Percentiles rank a stretch among this genome's conserved stretches.
Conservation (phyloP, 1,284 basidiomycete genomes). For the Jaminaea rosea region DNA sequence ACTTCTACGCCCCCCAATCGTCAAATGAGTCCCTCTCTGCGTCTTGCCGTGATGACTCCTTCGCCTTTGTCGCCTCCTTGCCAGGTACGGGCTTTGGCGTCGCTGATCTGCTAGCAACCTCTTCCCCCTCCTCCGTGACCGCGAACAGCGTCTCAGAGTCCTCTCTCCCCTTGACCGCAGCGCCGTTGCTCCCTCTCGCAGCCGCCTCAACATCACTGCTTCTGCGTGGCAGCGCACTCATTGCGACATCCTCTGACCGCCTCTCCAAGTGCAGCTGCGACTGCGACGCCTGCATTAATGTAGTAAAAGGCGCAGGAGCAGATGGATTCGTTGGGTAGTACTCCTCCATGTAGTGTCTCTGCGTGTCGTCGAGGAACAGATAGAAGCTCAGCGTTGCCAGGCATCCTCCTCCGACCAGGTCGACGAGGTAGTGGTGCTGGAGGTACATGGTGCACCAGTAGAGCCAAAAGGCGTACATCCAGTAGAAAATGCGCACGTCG, state of each 20-base stretch:
- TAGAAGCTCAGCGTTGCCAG: slow-evolving; percentile 82
- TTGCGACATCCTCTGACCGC: background rate
- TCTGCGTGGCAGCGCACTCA: background rate
- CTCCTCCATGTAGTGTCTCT: background rate
- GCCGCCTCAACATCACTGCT: background rate
- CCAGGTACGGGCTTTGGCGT: background rate
- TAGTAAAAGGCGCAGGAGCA: background rate
- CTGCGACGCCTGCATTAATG: background rate
- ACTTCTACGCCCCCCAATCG: too few relatives aligned
- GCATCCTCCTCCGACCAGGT: slow-evolving; percentile 86
- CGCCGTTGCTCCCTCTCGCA: background rate
- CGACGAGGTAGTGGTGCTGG: slow-evolving; percentile 74
- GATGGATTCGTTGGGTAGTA: slow-evolving; percentile 1
- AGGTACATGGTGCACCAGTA: slow-evolving; percentile 90
- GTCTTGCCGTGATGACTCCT: too few relatives aligned
- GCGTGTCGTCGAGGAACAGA: slow-evolving; percentile 11
- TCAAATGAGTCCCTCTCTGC: slow-evolving; percentile 2
- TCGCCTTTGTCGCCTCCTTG: background rate
- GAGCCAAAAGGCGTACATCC: slow-evolving; percentile 75
- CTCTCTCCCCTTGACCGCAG: too few relatives aligned
- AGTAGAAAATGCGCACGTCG: slow-evolving; percentile 56
- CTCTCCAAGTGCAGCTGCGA: background rate
- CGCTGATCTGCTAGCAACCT: background rate
- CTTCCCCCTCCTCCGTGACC: background rate
- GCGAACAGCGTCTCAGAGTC: background rate